Conservation (phyloP, 1,284 basidiomycete species). For the Ustilago tritici region DNA sequence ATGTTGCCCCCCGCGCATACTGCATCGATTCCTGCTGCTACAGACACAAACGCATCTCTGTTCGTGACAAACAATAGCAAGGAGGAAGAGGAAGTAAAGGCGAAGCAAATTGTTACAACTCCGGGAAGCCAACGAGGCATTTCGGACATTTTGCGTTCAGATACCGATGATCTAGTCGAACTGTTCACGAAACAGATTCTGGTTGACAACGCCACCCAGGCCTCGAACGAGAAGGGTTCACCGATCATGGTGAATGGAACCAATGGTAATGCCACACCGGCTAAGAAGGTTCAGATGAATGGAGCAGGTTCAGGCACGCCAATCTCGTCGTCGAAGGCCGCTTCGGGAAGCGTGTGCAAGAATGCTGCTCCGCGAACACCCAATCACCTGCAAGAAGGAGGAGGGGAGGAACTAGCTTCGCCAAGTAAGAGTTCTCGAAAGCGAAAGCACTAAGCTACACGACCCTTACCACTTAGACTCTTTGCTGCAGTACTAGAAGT, state of each 20-base stretch:
- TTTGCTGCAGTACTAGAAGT: not conserved
- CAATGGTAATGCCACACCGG: slow-evolving; percentile 18
- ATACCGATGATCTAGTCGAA: slow-evolving; percentile 45
- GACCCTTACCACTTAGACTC: not conserved
- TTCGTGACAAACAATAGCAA: slow-evolving; percentile 7
- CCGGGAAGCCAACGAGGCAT: slow-evolving; percentile 16
- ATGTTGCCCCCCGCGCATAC: slow-evolving; percentile 73
- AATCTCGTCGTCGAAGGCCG: not conserved
- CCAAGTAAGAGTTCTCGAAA: slow-evolving; percentile 34
- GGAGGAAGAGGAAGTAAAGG: not conserved
- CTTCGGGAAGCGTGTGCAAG: slow-evolving; percentile 1
- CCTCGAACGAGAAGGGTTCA: not conserved
- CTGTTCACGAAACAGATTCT: slow-evolving; percentile 38
- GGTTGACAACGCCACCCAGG: slow-evolving; percentile 7
- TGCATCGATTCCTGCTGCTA: not conserved
- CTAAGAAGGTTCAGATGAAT: slow-evolving; percentile 24
- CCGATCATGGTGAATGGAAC: slow-evolving; percentile 14
- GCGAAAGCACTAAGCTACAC: slow-evolving; percentile 26
- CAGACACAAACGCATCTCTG: not conserved
- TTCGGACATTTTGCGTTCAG: slow-evolving; percentile 31
- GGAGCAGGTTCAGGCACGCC: slow-evolving; percentile 10
- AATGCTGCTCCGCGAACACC: slow-evolving; percentile 12
- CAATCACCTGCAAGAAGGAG: not conserved
- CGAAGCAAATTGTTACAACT: not conserved
- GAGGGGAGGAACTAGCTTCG: not conserved